phyloP scores from a whole-genome alignment of 805 yeast species.

The Wickerhamomyces strasburgensis region DNA sequence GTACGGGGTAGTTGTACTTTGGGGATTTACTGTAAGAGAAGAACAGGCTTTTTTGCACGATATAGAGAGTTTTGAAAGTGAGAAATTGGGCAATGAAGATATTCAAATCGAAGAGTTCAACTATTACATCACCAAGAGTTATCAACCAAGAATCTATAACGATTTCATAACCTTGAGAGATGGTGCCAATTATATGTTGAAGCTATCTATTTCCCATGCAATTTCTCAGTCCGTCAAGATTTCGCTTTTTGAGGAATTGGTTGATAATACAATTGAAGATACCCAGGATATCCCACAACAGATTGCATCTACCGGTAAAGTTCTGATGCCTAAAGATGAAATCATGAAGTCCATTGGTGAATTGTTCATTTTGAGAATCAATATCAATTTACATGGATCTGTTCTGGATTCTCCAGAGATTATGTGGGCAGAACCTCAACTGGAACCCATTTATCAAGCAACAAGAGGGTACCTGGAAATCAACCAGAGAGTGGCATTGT shows the following conservation, averaged over 20 bases:
- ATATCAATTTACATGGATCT: constrained; percentile 78
- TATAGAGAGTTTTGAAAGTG: constrained; percentile 85
- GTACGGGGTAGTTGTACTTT: constrained; percentile 93
- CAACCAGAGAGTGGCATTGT: constrained; percentile 83
- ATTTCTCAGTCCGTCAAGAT: constrained; percentile 94
- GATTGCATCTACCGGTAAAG: constrained; percentile 91
- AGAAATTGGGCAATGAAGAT: constrained; percentile 86
- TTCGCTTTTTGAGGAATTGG: constrained; percentile 90
- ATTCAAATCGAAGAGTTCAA: constrained; percentile 93
- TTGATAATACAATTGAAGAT: constrained; percentile 94
- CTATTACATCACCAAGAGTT: constrained; percentile 87
- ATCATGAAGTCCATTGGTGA: constrained; percentile 98
- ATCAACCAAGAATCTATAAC: constrained; percentile 93
- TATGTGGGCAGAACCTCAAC: constrained; percentile 98
- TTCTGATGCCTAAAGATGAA: constrained; percentile 88
- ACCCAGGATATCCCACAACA: constrained; percentile 97
- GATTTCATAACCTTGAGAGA: constrained; percentile 92
- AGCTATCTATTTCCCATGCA: constrained; percentile 91
- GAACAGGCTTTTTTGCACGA: constrained; percentile 78
- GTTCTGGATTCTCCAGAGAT: constrained; percentile 95
- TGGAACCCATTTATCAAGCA: constrained; percentile 96
- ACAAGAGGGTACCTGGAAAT: constrained; percentile 94
- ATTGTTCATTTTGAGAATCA: constrained; percentile 78
- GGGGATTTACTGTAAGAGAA: constrained; percentile 90
- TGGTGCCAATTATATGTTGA: constrained; percentile 84